These are phyloP conservation scores for Leccinum subgranulosum DNA, from an alignment of 768 basidiomycete genomes.

Conservation along the genomic window DNA sequence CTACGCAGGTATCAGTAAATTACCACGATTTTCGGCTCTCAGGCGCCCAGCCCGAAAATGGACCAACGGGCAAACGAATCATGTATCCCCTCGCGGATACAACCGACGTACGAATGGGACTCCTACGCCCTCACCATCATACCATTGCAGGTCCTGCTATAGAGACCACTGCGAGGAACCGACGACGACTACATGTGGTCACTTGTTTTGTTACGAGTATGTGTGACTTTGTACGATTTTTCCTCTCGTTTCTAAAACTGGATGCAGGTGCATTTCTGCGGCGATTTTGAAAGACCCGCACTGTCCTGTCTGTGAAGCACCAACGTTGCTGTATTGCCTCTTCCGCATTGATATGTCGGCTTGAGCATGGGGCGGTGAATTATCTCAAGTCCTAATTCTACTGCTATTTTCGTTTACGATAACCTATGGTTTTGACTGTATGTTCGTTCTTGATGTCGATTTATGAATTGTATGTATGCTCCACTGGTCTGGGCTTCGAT, in stretches of 20 bases:
- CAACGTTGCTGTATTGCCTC: constrained; percentile 53
- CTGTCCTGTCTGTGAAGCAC: constrained; percentile 52
- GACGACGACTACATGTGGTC: constrained; percentile 62
- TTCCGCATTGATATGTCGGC: constrained; percentile 46
- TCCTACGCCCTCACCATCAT: constrained; percentile 13
- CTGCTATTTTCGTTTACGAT: background rate
- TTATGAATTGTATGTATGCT: background rate
- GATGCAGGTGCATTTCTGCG: constrained; percentile 49
- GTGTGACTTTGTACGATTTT: background rate
- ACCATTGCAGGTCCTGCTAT: constrained; percentile 51
- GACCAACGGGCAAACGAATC: constrained; percentile 11
- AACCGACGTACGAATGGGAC: constrained; percentile 10
- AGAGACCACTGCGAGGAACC: constrained; percentile 49
- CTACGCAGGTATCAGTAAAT: constrained; percentile 25
- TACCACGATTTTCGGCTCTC: constrained; percentile 31
- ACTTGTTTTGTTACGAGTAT: constrained; percentile 55
- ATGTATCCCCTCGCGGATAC: background rate
- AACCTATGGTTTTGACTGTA: background rate
- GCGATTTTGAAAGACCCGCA: constrained; percentile 43
- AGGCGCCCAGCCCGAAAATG: constrained; percentile 19
- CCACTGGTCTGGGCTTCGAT: background rate
- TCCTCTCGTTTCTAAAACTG: background rate
- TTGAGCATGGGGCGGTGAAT: constrained; percentile 7
- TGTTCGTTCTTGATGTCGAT: constrained; percentile 4
- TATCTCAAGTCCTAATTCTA: background rate